Conservation (phyloP, 2,329 filamentous ascomycete genomes). For the Fusarium staphyleae region DNA sequence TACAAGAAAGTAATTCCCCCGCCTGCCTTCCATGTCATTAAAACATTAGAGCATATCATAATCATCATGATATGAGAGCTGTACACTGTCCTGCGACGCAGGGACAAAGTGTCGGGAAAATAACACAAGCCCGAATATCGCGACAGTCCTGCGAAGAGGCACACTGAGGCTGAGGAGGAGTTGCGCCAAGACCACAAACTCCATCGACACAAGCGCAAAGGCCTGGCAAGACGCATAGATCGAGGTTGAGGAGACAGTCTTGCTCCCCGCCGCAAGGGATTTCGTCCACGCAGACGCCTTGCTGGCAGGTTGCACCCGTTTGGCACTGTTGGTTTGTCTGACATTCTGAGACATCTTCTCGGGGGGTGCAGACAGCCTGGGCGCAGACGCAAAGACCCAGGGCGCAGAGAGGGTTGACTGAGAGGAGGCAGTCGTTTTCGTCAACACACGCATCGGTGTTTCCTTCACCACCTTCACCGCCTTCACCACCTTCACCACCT, state of each 20-base stretch:
- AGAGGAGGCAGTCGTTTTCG: conserved; percentile 18
- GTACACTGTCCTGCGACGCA: not conserved
- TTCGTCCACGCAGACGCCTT: conserved; percentile 14
- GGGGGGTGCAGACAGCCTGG: conserved; percentile 8
- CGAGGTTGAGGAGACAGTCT: conserved; percentile 13
- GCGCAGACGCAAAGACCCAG: conserved; percentile 24
- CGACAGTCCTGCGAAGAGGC: not conserved
- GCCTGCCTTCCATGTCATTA: not conserved
- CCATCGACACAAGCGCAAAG: conserved; percentile 26
- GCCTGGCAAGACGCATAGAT: conserved; percentile 16
- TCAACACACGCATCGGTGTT: not conserved
- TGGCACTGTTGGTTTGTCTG: conserved; percentile 5
- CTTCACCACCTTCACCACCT: too few species aligned
- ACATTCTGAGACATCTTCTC: conserved; percentile 4
- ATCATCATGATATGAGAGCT: not conserved
- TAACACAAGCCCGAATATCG: not conserved
- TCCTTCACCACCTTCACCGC: too few species aligned
- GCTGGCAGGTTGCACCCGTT: conserved; percentile 11
- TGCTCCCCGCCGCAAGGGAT: not conserved
- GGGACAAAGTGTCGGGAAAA: not conserved
- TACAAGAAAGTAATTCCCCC: too few species aligned
- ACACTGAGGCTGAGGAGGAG: not conserved
- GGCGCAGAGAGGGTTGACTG: conserved; percentile 11
- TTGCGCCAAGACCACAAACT: conserved; percentile 11
- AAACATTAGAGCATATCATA: not conserved